Percentiles rank a stretch among this genome's conserved stretches.
Evolutionary conservation across 192 early-diverging fungal species (phyloP).

Genomic region (Coemansia sp.): DNA sequence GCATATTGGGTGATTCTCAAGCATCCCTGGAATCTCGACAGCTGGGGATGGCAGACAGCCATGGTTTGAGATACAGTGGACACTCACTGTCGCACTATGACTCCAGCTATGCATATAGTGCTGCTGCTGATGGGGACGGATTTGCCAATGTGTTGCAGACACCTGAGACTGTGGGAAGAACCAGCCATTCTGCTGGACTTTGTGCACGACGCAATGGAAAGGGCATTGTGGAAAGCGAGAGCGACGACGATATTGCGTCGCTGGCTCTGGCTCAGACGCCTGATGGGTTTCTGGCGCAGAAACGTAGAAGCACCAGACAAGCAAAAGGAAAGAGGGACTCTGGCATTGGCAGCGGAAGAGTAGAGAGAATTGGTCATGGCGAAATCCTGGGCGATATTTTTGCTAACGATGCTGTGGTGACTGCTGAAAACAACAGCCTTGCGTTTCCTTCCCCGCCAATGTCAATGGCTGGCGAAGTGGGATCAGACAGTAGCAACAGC

Average conservation of each 20-base stretch:
- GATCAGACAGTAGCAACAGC: background rate
- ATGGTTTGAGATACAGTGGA: background rate
- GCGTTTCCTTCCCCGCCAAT: slow-evolving; percentile 24
- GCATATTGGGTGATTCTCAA: slow-evolving; percentile 25
- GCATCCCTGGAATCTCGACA: slow-evolving; percentile 23
- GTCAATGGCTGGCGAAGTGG: slow-evolving; percentile 5
- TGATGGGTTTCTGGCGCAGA: background rate
- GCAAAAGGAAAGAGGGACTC: slow-evolving; percentile 4
- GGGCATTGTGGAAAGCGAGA: background rate
- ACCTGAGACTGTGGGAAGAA: background rate
- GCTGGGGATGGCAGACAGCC: background rate
- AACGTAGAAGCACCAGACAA: background rate
- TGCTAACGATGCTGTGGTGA: slow-evolving; percentile 15
- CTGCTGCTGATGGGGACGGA: background rate
- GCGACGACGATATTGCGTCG: background rate
- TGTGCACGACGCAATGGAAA: background rate
- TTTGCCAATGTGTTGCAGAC: slow-evolving; percentile 1
- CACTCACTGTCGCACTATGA: background rate
- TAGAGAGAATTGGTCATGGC: background rate
- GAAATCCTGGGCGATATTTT: slow-evolving; percentile 44
- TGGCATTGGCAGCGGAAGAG: background rate
- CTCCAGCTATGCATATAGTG: background rate
- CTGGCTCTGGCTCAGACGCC: slow-evolving; percentile 5
- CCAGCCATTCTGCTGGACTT: background rate
- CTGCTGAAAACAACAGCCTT: background rate